Conservation (phyloP, 1,139 yeast genomes). For the Debaryomyces robertsiae region DNA sequence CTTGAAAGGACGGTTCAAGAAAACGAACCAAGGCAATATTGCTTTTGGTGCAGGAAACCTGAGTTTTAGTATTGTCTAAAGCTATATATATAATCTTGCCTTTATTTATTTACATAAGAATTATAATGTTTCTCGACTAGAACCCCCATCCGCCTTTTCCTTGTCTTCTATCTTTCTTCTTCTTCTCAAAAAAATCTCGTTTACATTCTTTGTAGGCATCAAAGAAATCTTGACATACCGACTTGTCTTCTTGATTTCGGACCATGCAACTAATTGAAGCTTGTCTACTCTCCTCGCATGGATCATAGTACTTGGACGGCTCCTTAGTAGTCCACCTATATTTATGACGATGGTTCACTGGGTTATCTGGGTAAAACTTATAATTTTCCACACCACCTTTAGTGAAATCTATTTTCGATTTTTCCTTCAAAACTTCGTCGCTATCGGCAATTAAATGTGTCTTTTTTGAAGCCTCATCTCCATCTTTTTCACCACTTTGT, state of each 20-base stretch:
- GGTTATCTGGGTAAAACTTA: constrained; percentile 84
- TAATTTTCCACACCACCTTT: constrained; percentile 53
- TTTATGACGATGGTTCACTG: constrained; percentile 62
- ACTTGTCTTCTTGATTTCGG: constrained; percentile 72
- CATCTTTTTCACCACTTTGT: background rate
- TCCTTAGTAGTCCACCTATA: constrained; percentile 66
- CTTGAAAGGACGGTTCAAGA: constrained; percentile 12
- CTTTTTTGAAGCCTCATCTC: background rate
- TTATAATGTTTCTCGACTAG: constrained; percentile 18
- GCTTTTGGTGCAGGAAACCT: constrained; percentile 16
- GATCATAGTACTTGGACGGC: constrained; percentile 86
- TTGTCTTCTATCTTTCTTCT: constrained; percentile 36
- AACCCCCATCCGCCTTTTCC: constrained; percentile 53
- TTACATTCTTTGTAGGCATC: constrained; percentile 92
- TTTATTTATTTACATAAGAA: constrained; percentile 7
- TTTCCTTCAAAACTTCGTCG: constrained; percentile 43
- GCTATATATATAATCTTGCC: background rate
- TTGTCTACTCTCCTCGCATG: constrained; percentile 86
- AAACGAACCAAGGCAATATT: constrained; percentile 6
- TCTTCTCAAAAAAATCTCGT: constrained; percentile 67
- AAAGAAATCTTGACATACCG: constrained; percentile 81
- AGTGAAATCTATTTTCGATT: constrained; percentile 58
- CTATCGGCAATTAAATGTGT: constrained; percentile 9
- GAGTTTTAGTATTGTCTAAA: constrained; percentile 12
- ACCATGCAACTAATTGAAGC: constrained; percentile 83